Evolutionary conservation across 768 basidiomycete species (phyloP).

Genomic region (Stropharia rugosoannulata): DNA sequence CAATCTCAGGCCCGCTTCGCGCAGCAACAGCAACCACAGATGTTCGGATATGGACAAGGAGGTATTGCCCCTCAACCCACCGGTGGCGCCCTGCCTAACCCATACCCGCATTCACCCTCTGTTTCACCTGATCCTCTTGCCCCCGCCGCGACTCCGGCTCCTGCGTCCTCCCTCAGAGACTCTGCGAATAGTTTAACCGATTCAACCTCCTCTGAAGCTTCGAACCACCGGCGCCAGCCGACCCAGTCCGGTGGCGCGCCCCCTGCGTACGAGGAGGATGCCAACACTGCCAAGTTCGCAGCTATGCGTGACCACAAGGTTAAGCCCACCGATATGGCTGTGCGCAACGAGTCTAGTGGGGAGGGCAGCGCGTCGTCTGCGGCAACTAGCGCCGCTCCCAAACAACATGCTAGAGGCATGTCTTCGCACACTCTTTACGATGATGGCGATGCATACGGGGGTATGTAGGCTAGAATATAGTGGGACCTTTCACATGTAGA

Average conservation of each 20-base stretch:
- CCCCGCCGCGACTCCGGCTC: background rate
- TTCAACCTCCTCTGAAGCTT: background rate
- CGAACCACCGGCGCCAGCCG: conserved; percentile 11
- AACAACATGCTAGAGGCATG: conserved; percentile 1
- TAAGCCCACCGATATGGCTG: conserved; percentile 8
- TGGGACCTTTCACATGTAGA: background rate
- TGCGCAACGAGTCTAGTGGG: background rate
- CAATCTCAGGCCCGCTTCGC: conserved; percentile 3
- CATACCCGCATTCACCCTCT: conserved; percentile 10
- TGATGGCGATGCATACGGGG: conserved; percentile 23
- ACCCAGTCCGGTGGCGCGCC: conserved; percentile 19
- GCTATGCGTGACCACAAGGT: conserved; percentile 22
- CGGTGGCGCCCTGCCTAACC: conserved; percentile 8
- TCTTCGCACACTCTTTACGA: conserved; percentile 19
- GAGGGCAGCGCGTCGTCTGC: background rate
- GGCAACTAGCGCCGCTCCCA: background rate
- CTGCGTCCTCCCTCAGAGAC: background rate
- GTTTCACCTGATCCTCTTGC: background rate
- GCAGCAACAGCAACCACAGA: conserved; percentile 6
- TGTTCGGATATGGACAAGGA: conserved; percentile 2
- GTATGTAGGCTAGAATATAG: conserved; percentile 14
- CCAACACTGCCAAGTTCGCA: conserved; percentile 12
- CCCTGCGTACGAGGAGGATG: conserved; percentile 23
- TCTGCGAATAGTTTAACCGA: too few relatives aligned
- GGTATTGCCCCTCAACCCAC: background rate